Evolutionary conservation across 177 flowering plant genomes (phyloP).

Genomic region (Vitis hybrid): DNA sequence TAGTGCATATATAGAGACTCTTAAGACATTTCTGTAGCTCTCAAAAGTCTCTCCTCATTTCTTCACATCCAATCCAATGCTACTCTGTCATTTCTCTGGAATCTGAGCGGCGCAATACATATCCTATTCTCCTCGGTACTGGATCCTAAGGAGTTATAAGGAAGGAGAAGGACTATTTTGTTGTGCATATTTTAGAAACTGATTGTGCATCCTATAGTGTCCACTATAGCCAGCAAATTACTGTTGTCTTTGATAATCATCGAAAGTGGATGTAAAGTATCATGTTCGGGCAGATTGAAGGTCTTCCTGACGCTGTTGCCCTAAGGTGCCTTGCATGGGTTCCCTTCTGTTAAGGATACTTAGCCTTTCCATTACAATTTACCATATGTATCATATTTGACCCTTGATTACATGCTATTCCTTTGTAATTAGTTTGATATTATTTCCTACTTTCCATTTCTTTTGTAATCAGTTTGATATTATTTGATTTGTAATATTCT

Average conservation of each 20-base stretch:
- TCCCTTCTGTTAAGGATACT: slow-evolving; percentile 36
- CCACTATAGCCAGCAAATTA: neutral
- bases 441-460: too few relatives aligned
- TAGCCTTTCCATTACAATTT: too few relatives aligned
- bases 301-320: slow-evolving; percentile 89
- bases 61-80: slow-evolving; percentile 1
- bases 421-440: too few relatives aligned
- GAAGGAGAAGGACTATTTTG: too few relatives aligned
- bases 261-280: slow-evolving; percentile 25
- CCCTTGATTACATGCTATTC: too few relatives aligned
- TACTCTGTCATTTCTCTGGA: neutral
- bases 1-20: neutral
- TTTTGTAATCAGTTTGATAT: too few relatives aligned
- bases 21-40: neutral
- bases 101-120: neutral
- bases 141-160: neutral
- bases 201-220: neutral
- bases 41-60: neutral
- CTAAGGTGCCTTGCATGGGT: slow-evolving; percentile 86
- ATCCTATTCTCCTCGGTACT: neutral
- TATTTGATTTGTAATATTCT: too few relatives aligned
- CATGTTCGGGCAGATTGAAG: slow-evolving; percentile 88
- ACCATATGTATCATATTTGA: too few relatives aligned
- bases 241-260: neutral
- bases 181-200: too few relatives aligned